Base-by-base conservation (phyloP, 192 early-diverging fungal species). In the Mycoemilia scoparia region DNA sequence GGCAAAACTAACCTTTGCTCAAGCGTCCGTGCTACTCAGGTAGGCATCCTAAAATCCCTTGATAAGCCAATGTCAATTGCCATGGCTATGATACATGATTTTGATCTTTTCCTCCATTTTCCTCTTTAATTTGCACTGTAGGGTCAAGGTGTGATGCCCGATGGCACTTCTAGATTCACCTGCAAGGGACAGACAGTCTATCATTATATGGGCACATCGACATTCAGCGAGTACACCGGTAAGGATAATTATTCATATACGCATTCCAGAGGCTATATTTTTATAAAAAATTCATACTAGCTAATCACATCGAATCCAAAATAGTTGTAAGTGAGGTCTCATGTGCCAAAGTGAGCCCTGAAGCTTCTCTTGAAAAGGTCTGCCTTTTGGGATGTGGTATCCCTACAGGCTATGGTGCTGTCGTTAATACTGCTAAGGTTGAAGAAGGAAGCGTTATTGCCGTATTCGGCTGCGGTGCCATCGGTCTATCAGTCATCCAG, bases 1-100 rank as follows among this genome's bases (percentile, higher is more conserved):
- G 80, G 81, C 43, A 97, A 97, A 63, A 97, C 92, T 29, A 97
- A 97, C 62, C 72, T 97, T 11, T 97, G 92, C 67, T 76, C 79
- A 21, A 64, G 76, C 21, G 73, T 97, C 23, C 70, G 92, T 36
- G 73, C 72, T 21, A 97, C 89, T 20, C 92, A 96, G n/a, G n/a
- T n/a, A n/a, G n/a, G n/a, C n/a, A n/a, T n/a, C n/a, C n/a, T n/a
- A n/a, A n/a, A 57, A 70, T 64, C 60, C 36, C 3, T 12, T 18
- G n/a, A 7, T 1, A 24, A 39, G 26, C 28, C 27, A 41, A 44
- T n/a, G n/a, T n/a, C n/a, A n/a, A n/a, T n/a, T n/a, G n/a, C n/a
- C n/a, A 34, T 20, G 19, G 20, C 13, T 32, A 11, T 3, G 13
- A 16, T 37, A 13, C 17, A 2, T 9, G 11, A 21, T 16, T 21